Base-by-base conservation (phyloP, 164 flowering plant species). In the Tinospora cordifolia region DNA sequence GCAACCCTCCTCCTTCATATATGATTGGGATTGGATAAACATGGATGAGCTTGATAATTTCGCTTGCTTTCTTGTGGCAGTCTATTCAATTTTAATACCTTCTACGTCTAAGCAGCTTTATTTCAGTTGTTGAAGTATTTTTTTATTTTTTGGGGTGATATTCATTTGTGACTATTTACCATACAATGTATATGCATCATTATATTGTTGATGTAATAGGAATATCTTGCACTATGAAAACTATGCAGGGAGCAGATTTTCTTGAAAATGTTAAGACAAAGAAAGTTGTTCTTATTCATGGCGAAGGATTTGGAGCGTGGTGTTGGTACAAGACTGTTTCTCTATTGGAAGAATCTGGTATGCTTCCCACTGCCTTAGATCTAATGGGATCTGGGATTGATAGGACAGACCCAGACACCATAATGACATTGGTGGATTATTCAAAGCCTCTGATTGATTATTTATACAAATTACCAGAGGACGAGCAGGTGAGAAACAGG, bases 271-370 rank as follows among this genome's bases (percentile, higher is more conserved):
- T 94, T 54, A 83, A 89, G 75, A 71, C 78, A 30, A 89, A 86
- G 73, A 90, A 86, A 68, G 21, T 95, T 73, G 81, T 95, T 78
- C 81, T 95, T 58, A 66, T 95, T 51, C 99, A 95, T 76, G 99
- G 99, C 72, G 98, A 88, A 81, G 98, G 99, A 39, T 91, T 92
- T 81, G 99, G 99, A 70, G 99, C 98, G 69, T 95, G 99, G 99
- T 91, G 97, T 80, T 95, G 99, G 99, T 95, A 95, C 78, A 95
- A 95, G 80, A 90, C 86, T 15, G 90, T 92, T 80, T 87, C 98
- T 71, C 74, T 82, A 19, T 76, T 92, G 72, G 97, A 95, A 74
- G 99, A 95, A 85, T 81, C 78, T 27, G 97, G 99, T 59, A 68
- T 90, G 73, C 21, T 69, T 72, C 87, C 96, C 26, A 78, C 69